Percentiles rank a stretch among this genome's conserved stretches.
These are phyloP conservation scores for Scenedesmus sp. DNA, from an alignment of 163 green algal genomes.

Conservation along the genomic window DNA sequence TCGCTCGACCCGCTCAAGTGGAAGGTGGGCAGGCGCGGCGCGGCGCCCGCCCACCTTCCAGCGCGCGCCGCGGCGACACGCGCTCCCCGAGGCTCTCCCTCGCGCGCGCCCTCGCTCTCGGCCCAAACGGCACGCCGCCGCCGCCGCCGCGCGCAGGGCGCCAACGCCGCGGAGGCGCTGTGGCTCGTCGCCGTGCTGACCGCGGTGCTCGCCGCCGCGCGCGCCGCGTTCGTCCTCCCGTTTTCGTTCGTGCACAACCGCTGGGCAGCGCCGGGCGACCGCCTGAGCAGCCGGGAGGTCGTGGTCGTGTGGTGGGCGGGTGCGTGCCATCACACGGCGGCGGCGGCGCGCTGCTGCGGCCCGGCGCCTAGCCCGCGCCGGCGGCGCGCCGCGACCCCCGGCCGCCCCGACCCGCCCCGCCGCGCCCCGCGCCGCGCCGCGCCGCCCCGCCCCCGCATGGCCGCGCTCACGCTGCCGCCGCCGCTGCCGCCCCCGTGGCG, in stretches of 20 bases:
- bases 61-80: no score
- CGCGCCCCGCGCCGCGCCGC: no score
- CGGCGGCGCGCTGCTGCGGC: no score
- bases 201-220: slow-evolving; percentile 49
- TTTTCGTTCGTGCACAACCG: slow-evolving; percentile 76
- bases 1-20: slow-evolving; percentile 85
- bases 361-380: no score
- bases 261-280: slow-evolving; percentile 47
- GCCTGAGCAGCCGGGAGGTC: slow-evolving; percentile 68
- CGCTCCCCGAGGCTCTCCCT: no score
- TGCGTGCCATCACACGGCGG: no score
- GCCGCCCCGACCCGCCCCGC: no score
- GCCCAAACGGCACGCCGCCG: no score
- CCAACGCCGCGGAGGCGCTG: slow-evolving; percentile 40
- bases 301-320: slow-evolving; percentile 73
- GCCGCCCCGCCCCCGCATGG: no score
- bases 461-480: not conserved
- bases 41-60: no score
- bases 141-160: slow-evolving; percentile 10
- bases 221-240: slow-evolving; percentile 79
- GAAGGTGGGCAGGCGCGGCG: slow-evolving; percentile 48
- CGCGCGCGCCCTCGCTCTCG: no score
- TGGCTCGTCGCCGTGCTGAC: slow-evolving; percentile 49
- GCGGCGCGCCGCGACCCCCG: no score
- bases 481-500: not conserved